A percentile compares a stretch with the other conserved stretches of the same genome.
phyloP scores from a whole-genome alignment of 2,329 filamentous ascomycete species.

The Fusarium liriodendri region DNA sequence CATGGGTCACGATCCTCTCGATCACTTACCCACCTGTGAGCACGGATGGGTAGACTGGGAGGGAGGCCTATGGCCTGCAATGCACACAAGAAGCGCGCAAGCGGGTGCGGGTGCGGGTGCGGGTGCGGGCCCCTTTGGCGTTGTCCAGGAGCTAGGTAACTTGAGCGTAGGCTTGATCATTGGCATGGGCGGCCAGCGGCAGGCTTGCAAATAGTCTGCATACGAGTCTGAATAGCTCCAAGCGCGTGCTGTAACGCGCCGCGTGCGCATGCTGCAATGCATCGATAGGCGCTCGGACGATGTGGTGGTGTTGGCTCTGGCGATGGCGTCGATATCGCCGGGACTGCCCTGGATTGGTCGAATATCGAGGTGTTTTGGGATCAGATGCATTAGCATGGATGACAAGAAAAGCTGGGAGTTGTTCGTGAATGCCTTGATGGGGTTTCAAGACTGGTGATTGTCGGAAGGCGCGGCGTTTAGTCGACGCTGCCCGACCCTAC shows the following conservation, averaged over 20 bases:
- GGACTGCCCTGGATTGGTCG: background rate
- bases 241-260: slow-evolving; percentile 6
- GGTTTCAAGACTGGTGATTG: background rate
- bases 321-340: background rate
- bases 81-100: slow-evolving; percentile 18
- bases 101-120: background rate
- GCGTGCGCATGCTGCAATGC: slow-evolving; percentile 5
- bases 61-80: slow-evolving; percentile 30
- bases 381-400: background rate
- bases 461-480: background rate
- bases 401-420: background rate
- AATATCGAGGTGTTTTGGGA: background rate
- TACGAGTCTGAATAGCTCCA: slow-evolving; percentile 4
- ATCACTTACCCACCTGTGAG: slow-evolving; percentile 7
- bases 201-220: slow-evolving; percentile 8
- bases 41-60: background rate
- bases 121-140: background rate
- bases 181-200: background rate
- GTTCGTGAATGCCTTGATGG: background rate
- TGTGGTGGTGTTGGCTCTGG: slow-evolving; percentile 11
- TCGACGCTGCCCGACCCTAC: background rate
- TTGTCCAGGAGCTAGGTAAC: background rate
- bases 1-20: slow-evolving; percentile 20
- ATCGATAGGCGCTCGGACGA: slow-evolving; percentile 21
- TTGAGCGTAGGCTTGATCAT: background rate